Conservation (phyloP, 306 rosid genomes). For the Geum urbanum region DNA sequence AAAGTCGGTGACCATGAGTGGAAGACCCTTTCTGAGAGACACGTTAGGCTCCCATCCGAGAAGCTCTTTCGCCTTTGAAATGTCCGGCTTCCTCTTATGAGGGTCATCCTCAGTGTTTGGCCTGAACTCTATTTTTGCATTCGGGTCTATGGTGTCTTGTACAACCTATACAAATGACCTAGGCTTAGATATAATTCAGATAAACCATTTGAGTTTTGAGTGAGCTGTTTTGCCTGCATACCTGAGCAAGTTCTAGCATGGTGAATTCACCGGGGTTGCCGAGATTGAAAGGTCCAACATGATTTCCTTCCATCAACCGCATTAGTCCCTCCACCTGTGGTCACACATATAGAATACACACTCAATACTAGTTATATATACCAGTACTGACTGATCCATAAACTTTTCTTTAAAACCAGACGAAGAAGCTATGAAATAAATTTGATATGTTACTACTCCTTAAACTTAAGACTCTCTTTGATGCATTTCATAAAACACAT, state of each 20-base stretch:
- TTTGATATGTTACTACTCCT: background rate
- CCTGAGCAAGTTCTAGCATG: slow-evolving; percentile 98
- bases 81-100: slow-evolving; percentile 94
- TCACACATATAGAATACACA: slow-evolving; percentile 1
- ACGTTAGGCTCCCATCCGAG: slow-evolving; percentile 79
- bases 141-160: slow-evolving; percentile 82
- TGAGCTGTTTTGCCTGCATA: background rate
- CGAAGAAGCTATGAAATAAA: background rate
- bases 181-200: too few species aligned
- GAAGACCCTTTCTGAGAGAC: slow-evolving; percentile 38
- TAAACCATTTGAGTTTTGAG: background rate
- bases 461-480: background rate
- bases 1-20: too few species aligned
- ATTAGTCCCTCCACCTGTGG: slow-evolving; percentile 83
- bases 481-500: background rate
- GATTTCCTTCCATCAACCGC: slow-evolving; percentile 89
- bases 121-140: slow-evolving; percentile 83
- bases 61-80: slow-evolving; percentile 78
- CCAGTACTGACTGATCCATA: background rate
- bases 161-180: slow-evolving; percentile 48
- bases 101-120: slow-evolving; percentile 97
- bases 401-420: background rate
- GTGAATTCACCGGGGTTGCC: slow-evolving; percentile 99
- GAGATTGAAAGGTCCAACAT: slow-evolving; percentile 95
- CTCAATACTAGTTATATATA: background rate